A percentile compares a stretch with the other conserved stretches of the same genome.
Conservation (phyloP, 106 monocot genomes). For the Acorus calamus region DNA sequence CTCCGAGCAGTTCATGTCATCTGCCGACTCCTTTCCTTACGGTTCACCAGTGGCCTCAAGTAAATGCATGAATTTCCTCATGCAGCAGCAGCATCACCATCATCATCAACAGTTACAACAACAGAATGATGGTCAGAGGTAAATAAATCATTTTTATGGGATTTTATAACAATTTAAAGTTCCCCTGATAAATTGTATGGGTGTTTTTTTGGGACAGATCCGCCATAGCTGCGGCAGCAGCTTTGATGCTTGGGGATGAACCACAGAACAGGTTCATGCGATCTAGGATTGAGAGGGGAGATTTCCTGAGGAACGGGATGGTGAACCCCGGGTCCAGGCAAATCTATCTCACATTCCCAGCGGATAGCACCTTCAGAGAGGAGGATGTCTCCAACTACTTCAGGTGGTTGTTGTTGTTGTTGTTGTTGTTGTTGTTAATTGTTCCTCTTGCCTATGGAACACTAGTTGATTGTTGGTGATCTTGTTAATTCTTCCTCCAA, state of each 20-base stretch:
- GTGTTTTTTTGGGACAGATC: background rate
- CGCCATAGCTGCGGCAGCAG: constrained; percentile 34
- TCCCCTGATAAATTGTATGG: no score
- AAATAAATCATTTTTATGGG: background rate
- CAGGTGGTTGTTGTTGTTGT: background rate
- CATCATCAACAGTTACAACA: no score
- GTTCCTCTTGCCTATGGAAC: no score
- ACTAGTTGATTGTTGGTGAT: no score
- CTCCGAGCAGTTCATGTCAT: background rate
- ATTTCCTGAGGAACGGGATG: constrained; percentile 19
- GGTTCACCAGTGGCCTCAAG: constrained; percentile 33
- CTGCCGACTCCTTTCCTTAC: constrained; percentile 31
- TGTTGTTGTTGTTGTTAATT: no score
- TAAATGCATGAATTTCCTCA: constrained; percentile 49
- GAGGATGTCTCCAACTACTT: constrained; percentile 11
- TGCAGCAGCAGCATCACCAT: constrained; percentile 30
- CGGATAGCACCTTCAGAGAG: constrained; percentile 7
- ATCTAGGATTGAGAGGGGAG: constrained; percentile 47
- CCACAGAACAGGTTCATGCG: constrained; percentile 18
- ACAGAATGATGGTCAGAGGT: constrained; percentile 62
- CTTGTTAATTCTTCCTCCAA: background rate
- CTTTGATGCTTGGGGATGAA: constrained; percentile 32
- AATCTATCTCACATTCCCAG: constrained; percentile 13
- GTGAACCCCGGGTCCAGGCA: constrained; percentile 7
- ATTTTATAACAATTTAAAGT: background rate